Evolutionary conservation across 176 grass and related monocot genomes (phyloP), one percentile per base, ranked within the genome.

Genomic region (Zoysia japonica): DNA sequence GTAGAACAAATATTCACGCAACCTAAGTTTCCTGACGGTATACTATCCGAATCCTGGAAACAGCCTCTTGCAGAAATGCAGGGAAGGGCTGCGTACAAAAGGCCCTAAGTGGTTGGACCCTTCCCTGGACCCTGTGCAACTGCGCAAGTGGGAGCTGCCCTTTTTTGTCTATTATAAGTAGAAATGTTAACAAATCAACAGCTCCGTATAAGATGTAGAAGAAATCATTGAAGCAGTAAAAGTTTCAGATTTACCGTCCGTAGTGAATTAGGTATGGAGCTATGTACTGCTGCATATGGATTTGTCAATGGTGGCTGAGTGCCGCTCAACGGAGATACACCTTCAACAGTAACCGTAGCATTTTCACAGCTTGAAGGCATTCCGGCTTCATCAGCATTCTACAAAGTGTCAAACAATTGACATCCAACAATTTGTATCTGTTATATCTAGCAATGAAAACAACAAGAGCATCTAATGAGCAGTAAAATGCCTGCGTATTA

Each of bases 201-300:
- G 4, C 13, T 61, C 53, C 51, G 41, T 63, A 70, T 45, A 52
- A 47, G 49, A 80, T 13, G 48, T 12, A 73, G 11, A 61, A 54
- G 15, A 50, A 85, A 73, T 16, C 6, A 44, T 35, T 74, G 60
- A 72, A 59, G 6, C 16, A 55, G 36, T 38, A 70, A 80, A 45
- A 80, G 56, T 80, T 81, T 80, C n/a, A 47, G 40, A 84, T 53
- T 80, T 90, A 98, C 96, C 90, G 83, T 85, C 16, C 92, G 96
- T 61, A 98, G 84, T 60, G 89, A 90, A 90, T 91, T 87, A 48
- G 96, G 92, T 83, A 84, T 94, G 78, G 90, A 92, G 75, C 74
- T 87, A 82, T 68, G 85, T 2, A 67, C 83, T 80, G 83, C 43
- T 70, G 80, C 80, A 73, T 84, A 80, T 77, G 81, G 83, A 78